These are phyloP conservation scores for Lachancea mirantina DNA, from an alignment of 805 yeast genomes.

Conservation along the genomic window DNA sequence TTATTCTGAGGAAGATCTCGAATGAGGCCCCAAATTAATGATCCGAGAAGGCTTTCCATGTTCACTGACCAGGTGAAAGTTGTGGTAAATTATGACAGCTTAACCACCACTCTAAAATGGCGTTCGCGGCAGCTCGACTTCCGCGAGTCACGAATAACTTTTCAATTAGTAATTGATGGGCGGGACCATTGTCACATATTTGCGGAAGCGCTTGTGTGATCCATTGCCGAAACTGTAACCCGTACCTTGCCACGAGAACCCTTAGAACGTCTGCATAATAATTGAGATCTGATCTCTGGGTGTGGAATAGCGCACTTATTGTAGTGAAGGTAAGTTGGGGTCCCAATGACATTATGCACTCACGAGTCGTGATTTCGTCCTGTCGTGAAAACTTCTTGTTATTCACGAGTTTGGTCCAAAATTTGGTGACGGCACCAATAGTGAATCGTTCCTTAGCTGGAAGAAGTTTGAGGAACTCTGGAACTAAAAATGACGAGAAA, in stretches of 20 bases:
- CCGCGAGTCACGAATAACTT: constrained; percentile 61
- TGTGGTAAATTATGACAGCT: constrained; percentile 43
- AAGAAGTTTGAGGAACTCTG: constrained; percentile 27
- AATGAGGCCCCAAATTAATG: no score
- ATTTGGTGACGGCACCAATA: constrained; percentile 42
- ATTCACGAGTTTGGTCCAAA: constrained; percentile 44
- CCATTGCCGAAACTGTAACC: constrained; percentile 46
- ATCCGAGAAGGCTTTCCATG: no score
- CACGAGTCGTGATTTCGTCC: constrained; percentile 34
- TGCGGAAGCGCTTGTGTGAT: constrained; percentile 26
- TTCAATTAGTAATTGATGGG: constrained; percentile 42
- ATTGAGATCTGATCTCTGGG: constrained; percentile 54
- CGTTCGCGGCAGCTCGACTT: constrained; percentile 49
- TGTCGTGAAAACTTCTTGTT: constrained; percentile 40
- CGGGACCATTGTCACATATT: constrained; percentile 22
- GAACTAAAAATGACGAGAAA: constrained; percentile 24
- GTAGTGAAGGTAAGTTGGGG: constrained; percentile 27
- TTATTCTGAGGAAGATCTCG: no score
- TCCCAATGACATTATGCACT: constrained; percentile 22
- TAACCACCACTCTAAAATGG: constrained; percentile 60
- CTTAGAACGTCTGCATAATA: constrained; percentile 48
- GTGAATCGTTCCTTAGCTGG: constrained; percentile 44
- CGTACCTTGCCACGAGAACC: constrained; percentile 42
- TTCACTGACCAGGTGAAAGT: no score
- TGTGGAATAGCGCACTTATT: constrained; percentile 40